Percentiles rank a stretch among this genome's conserved stretches.
phyloP scores from a whole-genome alignment of 2,329 filamentous ascomycete species.

The Colletotrichum sp. region DNA sequence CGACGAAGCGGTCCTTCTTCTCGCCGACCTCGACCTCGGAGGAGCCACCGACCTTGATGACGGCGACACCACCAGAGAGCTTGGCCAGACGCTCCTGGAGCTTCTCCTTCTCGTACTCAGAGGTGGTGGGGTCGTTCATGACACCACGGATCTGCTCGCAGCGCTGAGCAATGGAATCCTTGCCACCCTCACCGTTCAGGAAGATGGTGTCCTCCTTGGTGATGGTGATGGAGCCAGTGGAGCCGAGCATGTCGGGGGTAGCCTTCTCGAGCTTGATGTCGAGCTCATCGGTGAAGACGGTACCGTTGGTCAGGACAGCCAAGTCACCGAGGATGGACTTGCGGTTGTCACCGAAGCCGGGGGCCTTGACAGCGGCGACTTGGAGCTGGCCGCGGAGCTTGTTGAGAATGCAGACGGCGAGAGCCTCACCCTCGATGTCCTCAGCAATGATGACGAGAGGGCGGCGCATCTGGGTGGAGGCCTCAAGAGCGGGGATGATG shows the following conservation, averaged over 20 bases:
- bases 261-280: slow-evolving; percentile 99
- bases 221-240: slow-evolving; percentile 97
- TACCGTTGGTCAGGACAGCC: slow-evolving; percentile 93
- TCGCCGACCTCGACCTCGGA: slow-evolving; percentile 99
- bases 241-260: slow-evolving; percentile 93
- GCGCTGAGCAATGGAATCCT: slow-evolving; percentile 90
- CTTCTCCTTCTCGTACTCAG: slow-evolving; percentile 99
- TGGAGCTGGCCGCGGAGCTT: slow-evolving; percentile 99
- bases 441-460: slow-evolving; percentile 98
- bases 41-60: slow-evolving; percentile 98
- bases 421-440: slow-evolving; percentile 97
- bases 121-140: slow-evolving; percentile 91
- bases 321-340: slow-evolving; percentile 99
- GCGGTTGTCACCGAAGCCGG: slow-evolving; percentile 99
- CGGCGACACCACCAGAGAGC: slow-evolving; percentile 97
- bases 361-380: slow-evolving; percentile 97
- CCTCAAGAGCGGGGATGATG: slow-evolving; percentile 97
- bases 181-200: slow-evolving; percentile 94
- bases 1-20: slow-evolving; percentile 99
- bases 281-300: slow-evolving; percentile 97
- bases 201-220: slow-evolving; percentile 99
- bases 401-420: slow-evolving; percentile 99
- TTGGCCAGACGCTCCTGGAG: slow-evolving; percentile 99
- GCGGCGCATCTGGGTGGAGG: slow-evolving; percentile 91
- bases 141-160: slow-evolving; percentile 99